Evolutionary conservation across 2,329 filamentous ascomycete species (phyloP).

Genomic region (Phaeophleospora eucalypticola): DNA sequence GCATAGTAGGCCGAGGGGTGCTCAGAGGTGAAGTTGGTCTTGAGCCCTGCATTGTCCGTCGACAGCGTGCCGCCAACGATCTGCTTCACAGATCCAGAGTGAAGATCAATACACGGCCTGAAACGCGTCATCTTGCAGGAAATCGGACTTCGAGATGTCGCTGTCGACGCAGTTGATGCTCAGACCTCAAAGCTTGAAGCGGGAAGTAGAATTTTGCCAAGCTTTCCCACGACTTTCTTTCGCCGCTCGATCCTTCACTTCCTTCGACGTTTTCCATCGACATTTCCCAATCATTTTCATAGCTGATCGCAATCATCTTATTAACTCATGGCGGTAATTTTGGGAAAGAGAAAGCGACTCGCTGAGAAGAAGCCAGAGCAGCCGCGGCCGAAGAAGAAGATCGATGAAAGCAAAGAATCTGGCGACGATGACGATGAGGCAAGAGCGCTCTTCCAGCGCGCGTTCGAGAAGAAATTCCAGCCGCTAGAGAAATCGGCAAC

Average conservation of each 20-base stretch:
- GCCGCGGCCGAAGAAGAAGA: conserved; percentile 10
- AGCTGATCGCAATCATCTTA: conserved; percentile 11
- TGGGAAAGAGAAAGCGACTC: conserved; percentile 46
- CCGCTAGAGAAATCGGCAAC: conserved; percentile 44
- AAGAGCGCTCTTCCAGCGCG: conserved; percentile 71
- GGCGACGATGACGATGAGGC: conserved; percentile 44
- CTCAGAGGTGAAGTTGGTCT: conserved; percentile 89
- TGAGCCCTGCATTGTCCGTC: conserved; percentile 49
- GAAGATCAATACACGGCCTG: conserved; percentile 92
- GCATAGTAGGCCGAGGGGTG: conserved; percentile 80
- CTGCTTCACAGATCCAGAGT: conserved; percentile 96
- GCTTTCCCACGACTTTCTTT: conserved; percentile 1
- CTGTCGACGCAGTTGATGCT: background rate
- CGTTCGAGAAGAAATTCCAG: conserved; percentile 85
- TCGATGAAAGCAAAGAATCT: conserved; percentile 13
- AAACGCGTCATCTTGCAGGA: conserved; percentile 74
- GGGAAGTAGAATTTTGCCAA: background rate
- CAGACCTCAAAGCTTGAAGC: background rate
- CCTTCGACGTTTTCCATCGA: background rate
- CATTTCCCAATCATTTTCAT: background rate
- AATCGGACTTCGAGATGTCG: background rate
- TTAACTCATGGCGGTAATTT: conserved; percentile 36
- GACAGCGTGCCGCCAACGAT: conserved; percentile 92
- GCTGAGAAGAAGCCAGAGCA: conserved; percentile 26
- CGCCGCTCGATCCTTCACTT: conserved; percentile 4